A percentile compares a stretch with the other conserved stretches of the same genome.
Evolutionary conservation across 1,139 yeast species (phyloP).

Genomic region (Saccharomycopsis crataegensis): DNA sequence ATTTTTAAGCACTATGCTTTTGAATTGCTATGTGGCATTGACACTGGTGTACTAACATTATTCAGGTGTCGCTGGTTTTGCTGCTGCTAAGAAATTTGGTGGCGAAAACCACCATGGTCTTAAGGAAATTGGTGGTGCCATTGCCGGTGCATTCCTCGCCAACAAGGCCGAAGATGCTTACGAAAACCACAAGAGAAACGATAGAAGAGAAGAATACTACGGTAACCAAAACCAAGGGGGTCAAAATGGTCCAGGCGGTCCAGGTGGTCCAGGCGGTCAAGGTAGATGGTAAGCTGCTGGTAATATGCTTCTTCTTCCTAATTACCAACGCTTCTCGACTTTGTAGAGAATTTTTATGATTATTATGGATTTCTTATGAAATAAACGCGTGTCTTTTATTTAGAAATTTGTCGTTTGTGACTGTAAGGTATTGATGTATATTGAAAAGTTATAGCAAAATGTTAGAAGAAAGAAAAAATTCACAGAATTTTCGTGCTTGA

Average conservation of each 20-base stretch:
- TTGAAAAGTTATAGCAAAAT: background rate
- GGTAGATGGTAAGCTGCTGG: constrained; percentile 23
- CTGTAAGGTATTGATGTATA: too few relatives aligned
- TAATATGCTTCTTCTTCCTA: constrained; percentile 18
- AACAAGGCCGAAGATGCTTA: constrained; percentile 42
- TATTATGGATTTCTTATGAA: too few relatives aligned
- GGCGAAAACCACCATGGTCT: constrained; percentile 44
- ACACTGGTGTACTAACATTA: too few relatives aligned
- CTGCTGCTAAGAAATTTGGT: constrained; percentile 34
- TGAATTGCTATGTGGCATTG: too few relatives aligned
- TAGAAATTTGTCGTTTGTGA: too few relatives aligned
- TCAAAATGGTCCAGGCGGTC: constrained; percentile 22
- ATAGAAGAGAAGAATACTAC: constrained; percentile 23
- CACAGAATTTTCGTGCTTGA: too few relatives aligned
- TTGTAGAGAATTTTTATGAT: background rate
- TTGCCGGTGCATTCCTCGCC: constrained; percentile 55
- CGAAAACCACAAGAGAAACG: constrained; percentile 26
- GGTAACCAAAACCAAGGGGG: constrained; percentile 25
- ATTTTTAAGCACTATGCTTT: background rate
- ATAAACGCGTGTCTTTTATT: too few relatives aligned
- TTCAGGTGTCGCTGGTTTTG: constrained; percentile 58
- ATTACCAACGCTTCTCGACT: background rate
- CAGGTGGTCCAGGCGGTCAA: constrained; percentile 19
- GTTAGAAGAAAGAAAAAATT: background rate
- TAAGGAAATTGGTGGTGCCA: constrained; percentile 51